Conservation (phyloP, 306 rosid species). For the Lotus japonicus region DNA sequence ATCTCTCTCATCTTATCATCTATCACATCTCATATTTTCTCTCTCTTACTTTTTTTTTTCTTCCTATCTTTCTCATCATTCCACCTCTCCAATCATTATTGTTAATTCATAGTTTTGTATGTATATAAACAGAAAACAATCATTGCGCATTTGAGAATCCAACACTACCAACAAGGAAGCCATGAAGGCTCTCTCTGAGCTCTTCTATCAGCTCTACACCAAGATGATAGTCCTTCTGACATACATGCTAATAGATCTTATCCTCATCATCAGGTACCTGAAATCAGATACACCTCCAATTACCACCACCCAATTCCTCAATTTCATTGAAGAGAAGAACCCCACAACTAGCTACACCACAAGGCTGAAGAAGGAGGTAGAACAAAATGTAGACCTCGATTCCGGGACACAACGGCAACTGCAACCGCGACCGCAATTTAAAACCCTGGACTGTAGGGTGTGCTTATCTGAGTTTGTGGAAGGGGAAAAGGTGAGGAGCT, state of each 20-base stretch:
- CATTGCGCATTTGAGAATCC: background rate
- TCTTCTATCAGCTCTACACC: slow-evolving; percentile 51
- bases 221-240: slow-evolving; percentile 48
- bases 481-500: slow-evolving; percentile 60
- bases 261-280: slow-evolving; percentile 33
- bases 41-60: no score
- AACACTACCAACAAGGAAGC: slow-evolving; percentile 3
- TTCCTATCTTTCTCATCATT: no score
- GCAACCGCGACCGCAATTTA: no score
- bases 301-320: slow-evolving; percentile 58
- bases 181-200: slow-evolving; percentile 55
- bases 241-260: slow-evolving; percentile 47
- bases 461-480: slow-evolving; percentile 74
- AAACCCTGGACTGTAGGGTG: slow-evolving; percentile 72
- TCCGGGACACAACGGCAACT: no score
- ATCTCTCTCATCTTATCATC: no score
- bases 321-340: slow-evolving; percentile 58
- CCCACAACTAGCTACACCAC: slow-evolving; percentile 45
- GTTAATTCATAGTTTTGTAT: background rate
- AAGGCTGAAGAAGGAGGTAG: background rate
- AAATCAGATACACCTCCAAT: slow-evolving; percentile 36
- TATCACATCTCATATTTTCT: no score
- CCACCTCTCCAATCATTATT: no score
- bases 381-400: slow-evolving; percentile 20
- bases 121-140: background rate